These are phyloP conservation scores for Astrocystis sublimbata DNA, from an alignment of 495 filamentous ascomycete genomes.

Conservation along the genomic window DNA sequence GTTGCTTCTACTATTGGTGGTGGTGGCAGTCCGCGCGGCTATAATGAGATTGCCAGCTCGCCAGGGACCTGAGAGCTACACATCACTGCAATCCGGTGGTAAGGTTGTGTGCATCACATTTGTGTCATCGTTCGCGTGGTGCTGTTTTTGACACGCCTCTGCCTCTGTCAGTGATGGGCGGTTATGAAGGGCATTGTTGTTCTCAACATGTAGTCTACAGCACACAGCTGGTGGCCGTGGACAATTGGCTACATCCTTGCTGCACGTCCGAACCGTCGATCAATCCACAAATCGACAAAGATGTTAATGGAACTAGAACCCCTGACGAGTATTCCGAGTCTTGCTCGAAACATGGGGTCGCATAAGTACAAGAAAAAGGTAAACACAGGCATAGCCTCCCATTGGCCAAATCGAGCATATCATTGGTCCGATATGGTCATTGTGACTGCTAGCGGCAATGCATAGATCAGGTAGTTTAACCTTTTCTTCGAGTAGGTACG, in stretches of 20 bases:
- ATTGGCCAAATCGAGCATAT: background rate
- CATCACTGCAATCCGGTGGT: slow-evolving; percentile 4
- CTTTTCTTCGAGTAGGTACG: too few relatives aligned
- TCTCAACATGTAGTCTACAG: background rate
- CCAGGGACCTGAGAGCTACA: background rate
- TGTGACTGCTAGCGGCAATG: background rate
- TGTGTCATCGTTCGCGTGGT: slow-evolving; percentile 13
- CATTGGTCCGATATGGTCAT: slow-evolving; percentile 2
- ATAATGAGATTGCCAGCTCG: background rate
- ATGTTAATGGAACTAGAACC: background rate
- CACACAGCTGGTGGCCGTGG: background rate
- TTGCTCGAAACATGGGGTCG: slow-evolving; percentile 5
- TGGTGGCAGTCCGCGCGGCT: background rate
- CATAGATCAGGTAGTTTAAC: too few relatives aligned
- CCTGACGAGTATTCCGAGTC: slow-evolving; percentile 1
- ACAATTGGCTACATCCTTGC: slow-evolving; percentile 8
- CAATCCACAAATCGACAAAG: background rate
- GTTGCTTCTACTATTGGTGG: background rate
- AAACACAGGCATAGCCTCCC: slow-evolving; percentile 4
- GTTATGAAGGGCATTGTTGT: background rate
- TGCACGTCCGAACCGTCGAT: slow-evolving; percentile 13
- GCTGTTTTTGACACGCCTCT: slow-evolving; percentile 9
- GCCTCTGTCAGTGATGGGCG: background rate
- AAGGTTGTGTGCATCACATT: slow-evolving; percentile 11
- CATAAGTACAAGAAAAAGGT: too few relatives aligned